Base-by-base conservation (phyloP, 176 grass and related monocot genomes). In the Aegilops bicornis region DNA sequence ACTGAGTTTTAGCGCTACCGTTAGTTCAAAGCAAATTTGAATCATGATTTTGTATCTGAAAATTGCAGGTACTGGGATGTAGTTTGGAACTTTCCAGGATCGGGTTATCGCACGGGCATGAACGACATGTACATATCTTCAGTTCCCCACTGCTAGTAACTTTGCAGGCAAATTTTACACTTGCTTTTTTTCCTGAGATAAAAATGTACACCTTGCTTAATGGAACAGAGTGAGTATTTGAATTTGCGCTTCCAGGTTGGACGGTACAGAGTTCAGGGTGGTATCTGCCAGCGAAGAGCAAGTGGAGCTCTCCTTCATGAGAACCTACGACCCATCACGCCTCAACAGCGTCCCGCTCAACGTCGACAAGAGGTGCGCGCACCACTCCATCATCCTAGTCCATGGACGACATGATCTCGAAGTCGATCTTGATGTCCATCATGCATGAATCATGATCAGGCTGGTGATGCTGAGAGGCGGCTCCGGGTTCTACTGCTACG, bases 401-500 rank as follows among this genome's bases (percentile, higher is more conserved):
- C 56, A 60, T 60, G 45, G 43, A 47, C 3, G 0, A n/a, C n/a
- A n/a, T n/a, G 17, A 54, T 7, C 2, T 19, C 16, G 5, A 54
- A 19, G 0, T 19, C 5, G 16, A 54, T 54, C 15, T 54, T 54
- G 50, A 54, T 19, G 16, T 2, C 1, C 16, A 54, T 19, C 50
- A 17, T 7, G 4, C n/a, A n/a, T n/a, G n/a, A n/a, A n/a, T n/a
- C 16, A 54, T 63, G 61, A 12, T 25, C 61, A 63, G 61, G 89
- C 61, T 88, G 52, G 73, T 92, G 73, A 79, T 93, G 89, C 64
- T 96, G 58, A 67, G 11, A 25, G 91, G 94, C 19, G 77, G 87
- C 82, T 96, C 91, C 2, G 89, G 94, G 37, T 96, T 96, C 68
- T 96, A 93, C 85, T 90, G 82, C 22, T 93, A 96, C 43, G 69